Percentiles rank a stretch among this genome's conserved stretches.
phyloP scores from a whole-genome alignment of 1,139 yeast species.

The Diutina ranongensis region DNA sequence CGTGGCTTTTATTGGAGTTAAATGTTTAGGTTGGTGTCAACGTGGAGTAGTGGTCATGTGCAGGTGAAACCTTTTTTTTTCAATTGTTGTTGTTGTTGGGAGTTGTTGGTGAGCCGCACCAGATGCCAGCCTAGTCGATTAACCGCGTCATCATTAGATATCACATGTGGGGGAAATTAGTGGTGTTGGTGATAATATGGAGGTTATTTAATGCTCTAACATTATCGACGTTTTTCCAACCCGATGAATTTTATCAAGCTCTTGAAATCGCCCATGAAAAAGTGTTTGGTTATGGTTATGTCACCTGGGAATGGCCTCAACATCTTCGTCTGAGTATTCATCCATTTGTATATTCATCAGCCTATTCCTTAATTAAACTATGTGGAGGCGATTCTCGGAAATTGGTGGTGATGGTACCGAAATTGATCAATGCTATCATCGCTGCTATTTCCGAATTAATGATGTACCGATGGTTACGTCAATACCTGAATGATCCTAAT shows the following conservation, averaged over 20 bases:
- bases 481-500: constrained; percentile 18
- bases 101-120: too few species aligned
- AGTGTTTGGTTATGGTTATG: constrained; percentile 70
- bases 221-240: constrained; percentile 74
- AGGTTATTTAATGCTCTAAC: constrained; percentile 55
- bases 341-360: constrained; percentile 56
- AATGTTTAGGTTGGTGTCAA: too few species aligned
- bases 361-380: constrained; percentile 17
- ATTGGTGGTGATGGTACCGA: constrained; percentile 35
- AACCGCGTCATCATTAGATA: too few species aligned
- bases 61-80: too few species aligned
- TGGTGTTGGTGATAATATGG: not conserved
- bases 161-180: not conserved
- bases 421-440: constrained; percentile 53
- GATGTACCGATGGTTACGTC: constrained; percentile 31
- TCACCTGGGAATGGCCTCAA: constrained; percentile 91
- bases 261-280: constrained; percentile 80
- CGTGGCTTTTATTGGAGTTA: too few species aligned
- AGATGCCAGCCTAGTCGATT: too few species aligned
- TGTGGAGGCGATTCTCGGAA: constrained; percentile 6
- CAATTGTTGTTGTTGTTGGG: too few species aligned
- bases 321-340: constrained; percentile 70
- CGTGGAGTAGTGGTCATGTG: too few species aligned
- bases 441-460: constrained; percentile 67
- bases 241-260: constrained; percentile 92